Base-by-base conservation (phyloP, 148 eudicot genomes). In the Euryodendron excelsum region DNA sequence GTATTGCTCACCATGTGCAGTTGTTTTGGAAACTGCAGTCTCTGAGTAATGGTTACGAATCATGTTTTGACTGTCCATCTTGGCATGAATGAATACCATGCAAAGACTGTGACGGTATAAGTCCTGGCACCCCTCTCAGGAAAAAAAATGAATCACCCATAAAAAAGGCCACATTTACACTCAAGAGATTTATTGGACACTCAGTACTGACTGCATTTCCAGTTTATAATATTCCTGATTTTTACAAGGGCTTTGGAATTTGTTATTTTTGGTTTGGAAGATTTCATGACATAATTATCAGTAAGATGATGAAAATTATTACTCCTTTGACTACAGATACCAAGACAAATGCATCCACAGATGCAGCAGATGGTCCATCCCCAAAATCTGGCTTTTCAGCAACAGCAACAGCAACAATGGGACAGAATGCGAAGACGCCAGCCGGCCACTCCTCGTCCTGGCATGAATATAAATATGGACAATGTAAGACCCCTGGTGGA, bases 401-500 rank as follows among this genome's bases (percentile, higher is more conserved):
- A 90, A 63, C 90, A 84, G 30, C 70, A 66, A 65, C 97, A 81
- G 79, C 98, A 91, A 77, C 92, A 90, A 72, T 69, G 82, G 83
- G 86, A 79, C 58, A 88, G 87, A 78, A 76, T 91, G 80, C 86
- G 90, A 18, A 83, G 90, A 73, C 88, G 87, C 31, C 92, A 85
- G 73, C 86, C 78, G 74, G 23, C 88, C 30, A 84, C 95, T 39
- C 88, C 92, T 63, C 94, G 93, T 41, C 90, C 94, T 64, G 82
- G 69, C 28, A 82, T 82, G 86, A 84, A 59, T 66, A 47, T 78
- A 75, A 81, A 78, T 39, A 73, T 76, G 79, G 80, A 79, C 80
- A 94, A 90, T 61, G 89, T 84, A 55, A 90, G 95, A 60, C 88
- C 99, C 73, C 66, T 96, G 81, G 87, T 91, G 76, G 91, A 96